Conservation (phyloP, 768 basidiomycete genomes). For the Boletus eberwhitei region DNA sequence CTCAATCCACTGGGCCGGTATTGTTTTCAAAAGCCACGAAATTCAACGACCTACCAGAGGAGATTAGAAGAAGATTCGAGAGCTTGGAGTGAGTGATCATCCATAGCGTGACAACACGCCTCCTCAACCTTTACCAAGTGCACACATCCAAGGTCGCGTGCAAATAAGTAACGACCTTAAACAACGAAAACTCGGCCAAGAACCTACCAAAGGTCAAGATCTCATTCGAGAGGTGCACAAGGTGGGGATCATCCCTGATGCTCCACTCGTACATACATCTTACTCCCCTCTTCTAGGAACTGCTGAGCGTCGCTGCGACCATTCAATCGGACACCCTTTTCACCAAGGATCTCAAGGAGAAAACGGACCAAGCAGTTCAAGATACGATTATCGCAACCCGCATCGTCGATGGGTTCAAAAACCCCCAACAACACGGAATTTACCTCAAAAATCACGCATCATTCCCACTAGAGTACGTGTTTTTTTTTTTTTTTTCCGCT, state of each 20-base stretch:
- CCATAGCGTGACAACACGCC: not conserved
- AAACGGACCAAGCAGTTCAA: constrained; percentile 75
- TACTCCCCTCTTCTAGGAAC: constrained; percentile 45
- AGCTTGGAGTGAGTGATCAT: constrained; percentile 58
- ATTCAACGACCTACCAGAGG: constrained; percentile 80
- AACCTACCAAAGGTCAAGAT: constrained; percentile 70
- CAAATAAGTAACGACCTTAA: constrained; percentile 80
- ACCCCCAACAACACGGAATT: constrained; percentile 65
- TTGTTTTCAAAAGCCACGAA: constrained; percentile 55
- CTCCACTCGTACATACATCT: not conserved
- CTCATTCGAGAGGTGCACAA: constrained; percentile 65
- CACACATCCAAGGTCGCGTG: constrained; percentile 71
- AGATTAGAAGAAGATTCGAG: constrained; percentile 61
- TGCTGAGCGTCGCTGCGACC: constrained; percentile 56
- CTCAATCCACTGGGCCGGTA: constrained; percentile 27
- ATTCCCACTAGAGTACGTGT: constrained; percentile 75
- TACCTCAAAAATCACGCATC: constrained; percentile 74
- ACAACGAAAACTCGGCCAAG: constrained; percentile 71
- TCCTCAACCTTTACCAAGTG: constrained; percentile 36
- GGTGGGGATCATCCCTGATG: constrained; percentile 34
- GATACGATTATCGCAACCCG: constrained; percentile 76
- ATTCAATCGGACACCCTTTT: constrained; percentile 65
- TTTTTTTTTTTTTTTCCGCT: constrained; percentile 16
- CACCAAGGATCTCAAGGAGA: constrained; percentile 67
- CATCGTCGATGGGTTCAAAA: constrained; percentile 75